Evolutionary conservation across 441 rosid species (phyloP), one percentile per base, ranked within the genome.

Genomic region (Mallotus repandus): DNA sequence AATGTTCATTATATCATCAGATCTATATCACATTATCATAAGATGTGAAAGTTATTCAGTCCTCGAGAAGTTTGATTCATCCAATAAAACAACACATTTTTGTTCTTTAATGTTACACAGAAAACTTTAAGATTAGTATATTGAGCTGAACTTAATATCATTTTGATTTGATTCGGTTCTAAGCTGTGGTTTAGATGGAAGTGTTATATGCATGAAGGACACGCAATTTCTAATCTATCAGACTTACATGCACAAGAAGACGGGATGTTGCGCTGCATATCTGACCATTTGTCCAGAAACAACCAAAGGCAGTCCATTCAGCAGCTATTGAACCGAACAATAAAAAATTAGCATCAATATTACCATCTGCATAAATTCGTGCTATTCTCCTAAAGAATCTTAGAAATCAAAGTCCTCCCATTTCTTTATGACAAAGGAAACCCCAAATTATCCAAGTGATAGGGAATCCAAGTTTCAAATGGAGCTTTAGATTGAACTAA

Each of bases 201-300:
- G 14, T 5, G 41, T 45, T 25, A 46, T 21, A 78, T 66, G 68
- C 13, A 54, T 41, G 16, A 56, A 46, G 52, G 60, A 32, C 56
- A 63, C 15, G 58, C 10, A 74, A 72, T 9, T 57, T 52, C 21
- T 4, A 72, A 11, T 22, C 11, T 21, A 48, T 49, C 41, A 53
- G 61, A 79, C 99, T 85, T 84, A 93, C 99, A 85, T 96, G 98
- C 72, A 96, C 91, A 59, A 96, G 79, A 68, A 96, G 96, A 66
- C 98, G 94, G 71, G 99, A 93, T 82, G 99, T 96, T 73, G 99
- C 97, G 81, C 99, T 93, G 80, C 99, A 96, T 70, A 96, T 96
- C 87, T 96, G 97, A 67, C 99, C 98, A 88, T 92, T 93, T 52
- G 98, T 96, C 94, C 97, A 96, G 84, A 93, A 96, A 91, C 98